Evolutionary conservation across 805 yeast genomes (phyloP), one percentile per base, ranked within the genome.

Genomic region (Candida succiphila): DNA sequence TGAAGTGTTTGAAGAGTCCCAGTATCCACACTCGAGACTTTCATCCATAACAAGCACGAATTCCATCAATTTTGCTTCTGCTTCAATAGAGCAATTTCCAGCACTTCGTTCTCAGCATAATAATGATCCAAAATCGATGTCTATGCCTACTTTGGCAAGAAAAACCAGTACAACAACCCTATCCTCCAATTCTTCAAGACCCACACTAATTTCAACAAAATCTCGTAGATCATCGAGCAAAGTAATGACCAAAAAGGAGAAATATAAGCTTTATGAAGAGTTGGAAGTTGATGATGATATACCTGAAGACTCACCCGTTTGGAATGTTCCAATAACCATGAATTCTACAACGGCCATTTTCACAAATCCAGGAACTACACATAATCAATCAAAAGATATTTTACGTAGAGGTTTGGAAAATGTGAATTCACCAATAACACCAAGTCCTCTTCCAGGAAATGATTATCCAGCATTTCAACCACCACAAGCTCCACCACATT

Each of bases 281-380:
- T 32, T 47, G 29, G 49, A 51, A 17, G 40, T 43, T 4, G 65
- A 60, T 37, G 60, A 58, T 33, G 65, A 63, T 20, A 54, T 61
- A 18, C 46, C 51, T 1, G 65, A 58, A 27, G 65, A 62, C 36
- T 54, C 64, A 0, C 33, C 61, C 13, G 65, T 70, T 35, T 72
- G 69, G 63, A 71, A 72, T 40, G 73, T 72, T 9, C 78, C 78
- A 7, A 61, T 61, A 49, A 69, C 78, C 2, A 50, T 47, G 18
- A 40, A 48, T 5, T 47, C 61, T 1, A 54, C 60, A 4, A 40
- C 56, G 4, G 41, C 61, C 12, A 41, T 58, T 3, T 48, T 56
- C 23, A 29, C 23, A 21, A 21, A 7, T 8, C 23, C 23, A 21
- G 10, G 23, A 8, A 8, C 23, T 8, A 8, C 23, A 8, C 23